These are phyloP conservation scores for Colletotrichum zoysiae DNA, from an alignment of 2,329 filamentous ascomycete genomes.

Conservation along the genomic window DNA sequence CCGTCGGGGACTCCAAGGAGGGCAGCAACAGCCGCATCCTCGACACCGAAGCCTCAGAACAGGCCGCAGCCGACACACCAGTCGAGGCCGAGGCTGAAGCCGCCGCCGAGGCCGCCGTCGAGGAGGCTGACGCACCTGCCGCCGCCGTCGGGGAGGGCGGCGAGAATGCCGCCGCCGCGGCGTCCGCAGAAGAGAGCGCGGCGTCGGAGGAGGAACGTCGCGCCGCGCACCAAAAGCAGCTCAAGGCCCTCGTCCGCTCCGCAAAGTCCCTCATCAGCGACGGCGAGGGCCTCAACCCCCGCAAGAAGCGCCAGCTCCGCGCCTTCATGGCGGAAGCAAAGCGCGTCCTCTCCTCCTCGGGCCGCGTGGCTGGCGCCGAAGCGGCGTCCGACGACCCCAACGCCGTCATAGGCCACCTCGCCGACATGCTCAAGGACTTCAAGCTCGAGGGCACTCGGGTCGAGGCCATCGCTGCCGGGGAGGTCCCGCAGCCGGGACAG, in stretches of 20 bases:
- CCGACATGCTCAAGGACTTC: conserved; percentile 61
- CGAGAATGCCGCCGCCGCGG: conserved; percentile 35
- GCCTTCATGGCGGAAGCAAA: conserved; percentile 76
- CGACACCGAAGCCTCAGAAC: conserved; percentile 32
- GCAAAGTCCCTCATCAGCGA: conserved; percentile 72
- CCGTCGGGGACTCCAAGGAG: conserved; percentile 49
- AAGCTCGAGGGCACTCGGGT: conserved; percentile 53
- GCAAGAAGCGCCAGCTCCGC: conserved; percentile 81
- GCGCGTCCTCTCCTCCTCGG: conserved; percentile 69
- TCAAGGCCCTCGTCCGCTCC: conserved; percentile 66
- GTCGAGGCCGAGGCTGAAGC: conserved; percentile 44
- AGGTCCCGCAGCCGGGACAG: conserved; percentile 31
- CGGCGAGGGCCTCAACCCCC: conserved; percentile 68
- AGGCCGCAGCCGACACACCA: conserved; percentile 32
- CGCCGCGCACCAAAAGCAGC: conserved; percentile 50
- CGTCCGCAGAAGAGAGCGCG: conserved; percentile 41
- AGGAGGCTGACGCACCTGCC: conserved; percentile 3
- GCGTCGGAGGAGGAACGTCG: conserved; percentile 47
- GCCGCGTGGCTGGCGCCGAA: conserved; percentile 49
- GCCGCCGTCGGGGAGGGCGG: conserved; percentile 25
- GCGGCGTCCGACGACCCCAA: conserved; percentile 50
- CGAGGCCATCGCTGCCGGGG: conserved; percentile 43
- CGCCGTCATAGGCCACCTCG: conserved; percentile 67
- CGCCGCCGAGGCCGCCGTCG: conserved; percentile 41
- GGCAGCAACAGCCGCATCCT: conserved; percentile 44